phyloP scores from a whole-genome alignment of 495 filamentous ascomycete genomes.

The Aspergillus sclerotiicarbonarius region DNA sequence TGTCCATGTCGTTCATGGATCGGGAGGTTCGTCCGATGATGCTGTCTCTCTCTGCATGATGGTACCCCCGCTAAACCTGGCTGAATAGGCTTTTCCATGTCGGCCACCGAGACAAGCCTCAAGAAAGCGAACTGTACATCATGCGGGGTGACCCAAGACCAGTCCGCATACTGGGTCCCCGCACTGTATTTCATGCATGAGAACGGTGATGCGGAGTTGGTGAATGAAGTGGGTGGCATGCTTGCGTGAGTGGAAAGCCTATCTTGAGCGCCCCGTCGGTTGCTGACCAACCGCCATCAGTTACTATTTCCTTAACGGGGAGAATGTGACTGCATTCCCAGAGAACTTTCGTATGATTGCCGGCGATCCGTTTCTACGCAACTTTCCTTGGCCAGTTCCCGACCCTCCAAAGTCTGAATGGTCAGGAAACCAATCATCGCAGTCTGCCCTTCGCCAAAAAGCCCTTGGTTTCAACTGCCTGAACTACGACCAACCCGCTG shows the following conservation, averaged over 20 bases:
- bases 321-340: constrained; percentile 74
- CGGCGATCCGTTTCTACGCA: constrained; percentile 65
- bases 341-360: constrained; percentile 81
- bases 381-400: constrained; percentile 66
- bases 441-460: constrained; percentile 69
- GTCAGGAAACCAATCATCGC: constrained; percentile 56
- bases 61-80: not conserved
- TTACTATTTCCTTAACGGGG: constrained; percentile 71
- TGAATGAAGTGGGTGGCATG: constrained; percentile 56
- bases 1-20: constrained; percentile 53
- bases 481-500: constrained; percentile 60
- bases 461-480: constrained; percentile 92
- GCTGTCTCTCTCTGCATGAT: not conserved
- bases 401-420: constrained; percentile 75
- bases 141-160: constrained; percentile 57
- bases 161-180: constrained; percentile 64
- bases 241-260: constrained; percentile 43
- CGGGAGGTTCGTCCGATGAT: constrained; percentile 45
- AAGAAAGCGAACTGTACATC: constrained; percentile 52
- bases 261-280: not conserved
- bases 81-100: constrained; percentile 48
- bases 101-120: constrained; percentile 39
- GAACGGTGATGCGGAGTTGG: constrained; percentile 55
- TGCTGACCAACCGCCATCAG: constrained; percentile 30
- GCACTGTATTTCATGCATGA: constrained; percentile 54